Base-by-base conservation (phyloP, 164 flowering plant genomes). In the Brasenia schreberi region DNA sequence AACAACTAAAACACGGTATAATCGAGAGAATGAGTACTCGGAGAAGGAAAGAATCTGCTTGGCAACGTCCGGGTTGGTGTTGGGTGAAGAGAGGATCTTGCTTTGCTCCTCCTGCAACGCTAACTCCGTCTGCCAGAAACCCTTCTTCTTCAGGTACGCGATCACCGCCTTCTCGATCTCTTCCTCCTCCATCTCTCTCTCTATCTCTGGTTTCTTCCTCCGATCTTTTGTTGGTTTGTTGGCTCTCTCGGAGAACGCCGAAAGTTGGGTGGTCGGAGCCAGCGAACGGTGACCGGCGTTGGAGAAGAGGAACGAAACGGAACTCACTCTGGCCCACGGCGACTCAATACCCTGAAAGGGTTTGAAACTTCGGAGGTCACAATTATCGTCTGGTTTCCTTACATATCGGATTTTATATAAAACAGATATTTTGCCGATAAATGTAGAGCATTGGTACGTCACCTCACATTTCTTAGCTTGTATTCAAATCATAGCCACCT, bases 101-200 rank as follows among this genome's bases (percentile, higher is more conserved):
- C 60, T 53, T 49, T 83, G 83, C 62, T 91, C 97, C 67, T 88
- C 90, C 18, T 78, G 83, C 7, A 86, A 80, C 7, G 88, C 84
- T 17, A 77, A 81, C 68, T 85, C 94, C 0, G 96, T 84, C 62
- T 83, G 86, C 73, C 80, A 81, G 73, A 88, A 91, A 9, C 99
- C 99, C 80, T 86, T 94, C 86, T 81, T 89, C 81, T 85, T 90
- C 82, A 94, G 65, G 67, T 87, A 94, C n/a, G 85, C 83, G 0
- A 83, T 39, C 69, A 91, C 96, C 42, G 75, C 83, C 64, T 82
- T 85, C 80, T 81, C 86, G 14, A 88, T 73, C 42, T 81, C 84
- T 59, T 82, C 87, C 64, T 84, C 94, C 49, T 84, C 97, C 98
- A 90, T 90, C 69, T 61, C 63, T 65, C 58, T 65, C 6, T 19